These are phyloP conservation scores for Suillus tomentosus DNA, from an alignment of 768 basidiomycete species.

Conservation along the genomic window DNA sequence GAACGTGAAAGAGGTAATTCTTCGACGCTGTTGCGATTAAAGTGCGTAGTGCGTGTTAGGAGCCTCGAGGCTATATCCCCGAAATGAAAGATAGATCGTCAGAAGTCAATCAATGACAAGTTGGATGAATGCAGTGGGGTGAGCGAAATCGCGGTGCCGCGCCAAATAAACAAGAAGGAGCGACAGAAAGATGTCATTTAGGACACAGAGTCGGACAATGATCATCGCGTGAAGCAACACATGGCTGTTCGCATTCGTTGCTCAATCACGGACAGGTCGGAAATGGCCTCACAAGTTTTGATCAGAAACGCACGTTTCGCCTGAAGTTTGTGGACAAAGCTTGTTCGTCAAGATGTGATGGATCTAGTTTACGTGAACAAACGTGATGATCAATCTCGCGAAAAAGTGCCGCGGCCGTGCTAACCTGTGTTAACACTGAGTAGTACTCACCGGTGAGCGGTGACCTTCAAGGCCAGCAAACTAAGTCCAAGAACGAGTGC, in stretches of 20 bases:
- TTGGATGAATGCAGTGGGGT: constrained; percentile 35
- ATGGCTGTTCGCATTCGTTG: constrained; percentile 1
- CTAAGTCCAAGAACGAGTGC: neutral
- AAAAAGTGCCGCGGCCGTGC: constrained; percentile 1
- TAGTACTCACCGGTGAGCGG: neutral
- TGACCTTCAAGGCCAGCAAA: constrained; percentile 1
- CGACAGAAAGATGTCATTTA: neutral
- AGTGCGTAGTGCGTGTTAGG: constrained; percentile 32
- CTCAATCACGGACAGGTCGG: constrained; percentile 3
- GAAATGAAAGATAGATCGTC: constrained; percentile 35
- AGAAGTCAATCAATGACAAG: constrained; percentile 37
- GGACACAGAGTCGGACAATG: neutral
- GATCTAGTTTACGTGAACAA: constrained; percentile 10
- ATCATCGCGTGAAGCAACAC: neutral
- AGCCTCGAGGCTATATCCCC: constrained; percentile 39
- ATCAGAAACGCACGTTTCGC: constrained; percentile 8
- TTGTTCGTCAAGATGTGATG: constrained; percentile 12
- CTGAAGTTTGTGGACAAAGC: constrained; percentile 1
- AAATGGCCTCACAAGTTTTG: constrained; percentile 9
- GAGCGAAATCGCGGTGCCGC: constrained; percentile 30
- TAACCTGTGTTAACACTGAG: neutral
- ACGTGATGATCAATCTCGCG: constrained; percentile 8
- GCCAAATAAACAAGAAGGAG: constrained; percentile 7
- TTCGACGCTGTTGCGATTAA: constrained; percentile 23
- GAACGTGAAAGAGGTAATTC: constrained; percentile 29